Evolutionary conservation across 179 eudicot species (phyloP), one percentile per base, ranked within the genome.

Genomic region (Camellia oleifera): DNA sequence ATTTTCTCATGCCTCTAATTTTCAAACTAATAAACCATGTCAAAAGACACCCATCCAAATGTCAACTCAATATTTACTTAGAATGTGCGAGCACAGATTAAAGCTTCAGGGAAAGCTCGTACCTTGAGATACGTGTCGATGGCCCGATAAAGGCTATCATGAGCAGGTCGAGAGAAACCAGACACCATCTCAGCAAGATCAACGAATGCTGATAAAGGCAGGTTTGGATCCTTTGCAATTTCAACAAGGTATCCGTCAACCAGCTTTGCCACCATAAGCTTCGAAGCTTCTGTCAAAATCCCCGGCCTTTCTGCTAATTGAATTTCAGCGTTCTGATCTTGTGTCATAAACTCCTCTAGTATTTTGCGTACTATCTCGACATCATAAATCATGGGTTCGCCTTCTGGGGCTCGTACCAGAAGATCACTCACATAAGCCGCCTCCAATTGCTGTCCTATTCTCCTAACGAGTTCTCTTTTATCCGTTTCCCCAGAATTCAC

Each of bases 41-140:
- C n/a, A 10, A 44, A 45, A 46, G 23, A 61, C 20, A 17, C 53
- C 53, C 2, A 5, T 71, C 8, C 40, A 71, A 69, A 44, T 15
- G 5, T 23, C 18, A 10, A 45, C 4, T 44, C 20, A 18, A 10
- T 56, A 18, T 71, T 4, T 1, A 48, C 74, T 26, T 71, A 7
- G 15, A 48, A 50, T n/a, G 58, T 2, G 40, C 40, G 15, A 71
- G 44, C 14, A 17, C 0, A 26, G 13, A 17, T 4, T 8, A 1
- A 53, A 72, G 65, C n/a, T 10, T 7, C 40, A 12, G 14, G 52
- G 52, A 46, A 70, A 32, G 72, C 13, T 46, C 52, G 78, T 88
- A 94, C 99, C 97, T 94, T 94, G 74, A 96, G 92, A 82, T 90
- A 94, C 86, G 82, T 92, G 81, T 96, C 99, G 69, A 96, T 91